Evolutionary conservation across 2,329 filamentous ascomycete species (phyloP).

Genomic region (Metarhizium guizhouense): DNA sequence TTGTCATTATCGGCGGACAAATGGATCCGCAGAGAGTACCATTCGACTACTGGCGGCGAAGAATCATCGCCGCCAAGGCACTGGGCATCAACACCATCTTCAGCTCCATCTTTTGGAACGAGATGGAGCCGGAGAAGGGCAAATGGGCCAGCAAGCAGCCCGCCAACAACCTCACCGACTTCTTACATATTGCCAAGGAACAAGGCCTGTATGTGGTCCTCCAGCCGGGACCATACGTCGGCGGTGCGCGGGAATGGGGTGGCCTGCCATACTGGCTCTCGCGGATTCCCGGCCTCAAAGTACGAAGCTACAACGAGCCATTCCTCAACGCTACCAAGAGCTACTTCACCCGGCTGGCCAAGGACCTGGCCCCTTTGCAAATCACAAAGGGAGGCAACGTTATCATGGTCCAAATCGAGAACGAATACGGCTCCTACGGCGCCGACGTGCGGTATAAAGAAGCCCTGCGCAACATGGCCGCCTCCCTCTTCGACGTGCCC

Average conservation of each 20-base stretch:
- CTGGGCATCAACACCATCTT: conserved; percentile 43
- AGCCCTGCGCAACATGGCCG: neutral
- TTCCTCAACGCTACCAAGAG: conserved; percentile 25
- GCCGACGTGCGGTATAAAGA: neutral
- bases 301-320: conserved; percentile 28
- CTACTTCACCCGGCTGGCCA: conserved; percentile 28
- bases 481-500: neutral
- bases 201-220: conserved; percentile 35
- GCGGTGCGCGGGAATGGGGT: conserved; percentile 37
- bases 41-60: conserved; percentile 33
- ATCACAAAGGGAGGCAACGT: conserved; percentile 32
- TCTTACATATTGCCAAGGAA: conserved; percentile 37
- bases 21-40: conserved; percentile 40
- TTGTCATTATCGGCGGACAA: conserved; percentile 26
- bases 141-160: conserved; percentile 11
- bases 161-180: conserved; percentile 38
- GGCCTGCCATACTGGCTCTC: conserved; percentile 35
- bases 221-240: conserved; percentile 36
- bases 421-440: conserved; percentile 32
- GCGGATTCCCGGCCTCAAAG: conserved; percentile 21
- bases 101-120: conserved; percentile 38
- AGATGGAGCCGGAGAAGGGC: conserved; percentile 29
- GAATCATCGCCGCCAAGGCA: conserved; percentile 31
- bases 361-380: conserved; percentile 24
- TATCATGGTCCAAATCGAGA: conserved; percentile 40